A percentile compares a stretch with the other conserved stretches of the same genome.
Evolutionary conservation across 371 early-diverging fungal species (phyloP).

Genomic region (Actinomucor elegans): DNA sequence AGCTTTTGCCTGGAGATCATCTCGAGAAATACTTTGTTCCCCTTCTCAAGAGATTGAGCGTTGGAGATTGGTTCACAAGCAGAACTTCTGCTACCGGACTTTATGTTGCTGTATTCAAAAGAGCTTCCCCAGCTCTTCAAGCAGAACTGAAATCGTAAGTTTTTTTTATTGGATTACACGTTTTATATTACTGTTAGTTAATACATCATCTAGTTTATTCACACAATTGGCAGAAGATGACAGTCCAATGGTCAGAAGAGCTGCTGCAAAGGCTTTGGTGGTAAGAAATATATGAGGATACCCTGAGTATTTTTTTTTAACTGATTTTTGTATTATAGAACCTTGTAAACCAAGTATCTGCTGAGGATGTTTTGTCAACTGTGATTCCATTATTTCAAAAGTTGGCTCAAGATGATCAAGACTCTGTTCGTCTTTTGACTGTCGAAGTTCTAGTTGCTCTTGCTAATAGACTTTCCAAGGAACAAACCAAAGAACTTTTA

Average conservation of each 20-base stretch:
- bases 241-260: slow-evolving; percentile 97
- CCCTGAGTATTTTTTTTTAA: neutral
- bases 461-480: slow-evolving; percentile 74
- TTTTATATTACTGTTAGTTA: neutral
- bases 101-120: slow-evolving; percentile 80
- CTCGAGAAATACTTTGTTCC: slow-evolving; percentile 89
- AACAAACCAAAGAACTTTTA: slow-evolving; percentile 75
- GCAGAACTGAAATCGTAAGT: slow-evolving; percentile 69
- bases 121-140: slow-evolving; percentile 71
- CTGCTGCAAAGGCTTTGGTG: slow-evolving; percentile 78
- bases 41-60: slow-evolving; percentile 84
- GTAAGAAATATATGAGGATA: too few relatives aligned
- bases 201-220: slow-evolving; percentile 50
- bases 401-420: slow-evolving; percentile 88
- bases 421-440: slow-evolving; percentile 95
- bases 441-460: slow-evolving; percentile 92
- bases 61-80: slow-evolving; percentile 98
- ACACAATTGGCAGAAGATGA: slow-evolving; percentile 87
- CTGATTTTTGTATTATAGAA: slow-evolving; percentile 34
- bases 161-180: neutral
- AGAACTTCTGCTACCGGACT: slow-evolving; percentile 92
- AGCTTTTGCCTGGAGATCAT: slow-evolving; percentile 70
- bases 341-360: slow-evolving; percentile 66
- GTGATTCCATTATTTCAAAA: slow-evolving; percentile 80
- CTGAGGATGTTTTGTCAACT: slow-evolving; percentile 73